Base-by-base conservation (phyloP, 345 rosid species). In the Gossypium turneri region DNA sequence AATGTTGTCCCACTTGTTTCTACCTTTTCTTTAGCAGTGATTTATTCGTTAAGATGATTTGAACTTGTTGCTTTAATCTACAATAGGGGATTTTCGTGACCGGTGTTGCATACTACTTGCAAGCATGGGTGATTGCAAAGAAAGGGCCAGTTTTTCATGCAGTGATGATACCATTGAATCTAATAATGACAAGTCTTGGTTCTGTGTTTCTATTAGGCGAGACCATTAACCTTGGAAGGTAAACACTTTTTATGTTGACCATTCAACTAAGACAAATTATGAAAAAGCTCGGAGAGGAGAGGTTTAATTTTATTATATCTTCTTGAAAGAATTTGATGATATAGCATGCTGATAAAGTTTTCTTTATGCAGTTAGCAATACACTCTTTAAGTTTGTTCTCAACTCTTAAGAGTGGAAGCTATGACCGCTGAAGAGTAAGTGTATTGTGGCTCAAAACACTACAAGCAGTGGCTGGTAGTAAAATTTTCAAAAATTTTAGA, bases 61-160 rank as follows among this genome's bases (percentile, higher is more conserved):
- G 17, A 51, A 51, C 55, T 51, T 16, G 17, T 22, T 59, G 38
- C 34, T 12, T 59, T 24, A 59, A 59, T 59, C 8, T 12, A 12
- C 12, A 52, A 70, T 15, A 76, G 80, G 82, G 80, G 27, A 13
- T 72, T 72, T 34, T 72, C 15, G 82, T 68, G 56, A 76, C 72
- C 0, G 79, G 82, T 34, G 41, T 76, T 12, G 38, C 70, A 11
- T 69, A 73, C 60, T 80, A 73, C 38, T 67, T 76, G 27, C 72
- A 80, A 73, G 73, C 66, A 25, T 76, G 73, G 74, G 82, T 80
- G 22, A 67, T 73, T 19, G 65, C 24, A n/a, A 43, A 57, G 77
- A 80, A 73, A 58, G 82, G 82, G 22, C 80, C 80, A 4, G 66
- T 76, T 12, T 80, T 80, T 27, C 75, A 1, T n/a, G 80, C 77